A percentile compares a stretch with the other conserved stretches of the same genome.
phyloP scores from a whole-genome alignment of 352 stramenopile species.

The Phytopythium vexans region DNA sequence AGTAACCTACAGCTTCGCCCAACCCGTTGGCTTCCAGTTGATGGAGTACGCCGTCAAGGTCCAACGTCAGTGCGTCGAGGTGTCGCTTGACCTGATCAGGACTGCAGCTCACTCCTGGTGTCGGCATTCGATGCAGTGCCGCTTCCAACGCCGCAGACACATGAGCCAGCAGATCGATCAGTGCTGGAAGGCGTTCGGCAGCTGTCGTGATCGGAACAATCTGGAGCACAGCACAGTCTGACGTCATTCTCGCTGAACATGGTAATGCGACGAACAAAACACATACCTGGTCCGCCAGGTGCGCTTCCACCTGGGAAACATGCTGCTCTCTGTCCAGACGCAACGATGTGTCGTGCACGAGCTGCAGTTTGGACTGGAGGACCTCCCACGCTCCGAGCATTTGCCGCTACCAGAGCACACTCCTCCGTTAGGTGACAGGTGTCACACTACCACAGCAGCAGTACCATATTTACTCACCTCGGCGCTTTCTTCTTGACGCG shows the following conservation, averaged over 20 bases:
- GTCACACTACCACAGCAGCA: not conserved
- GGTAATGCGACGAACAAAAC: not conserved
- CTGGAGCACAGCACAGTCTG: slow-evolving; percentile 3
- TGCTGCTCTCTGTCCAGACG: slow-evolving; percentile 39
- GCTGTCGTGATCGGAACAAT: slow-evolving; percentile 11
- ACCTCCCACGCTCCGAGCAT: slow-evolving; percentile 34
- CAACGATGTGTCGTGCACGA: slow-evolving; percentile 39
- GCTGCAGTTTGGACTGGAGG: slow-evolving; percentile 47
- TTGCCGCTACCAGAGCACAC: slow-evolving; percentile 27
- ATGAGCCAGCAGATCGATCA: slow-evolving; percentile 14
- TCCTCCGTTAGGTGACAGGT: not conserved
- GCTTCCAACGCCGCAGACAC: slow-evolving; percentile 28
- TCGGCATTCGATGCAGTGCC: slow-evolving; percentile 36
- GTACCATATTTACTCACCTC: slow-evolving; percentile 21
- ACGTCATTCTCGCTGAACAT: no score
- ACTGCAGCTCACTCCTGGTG: slow-evolving; percentile 16
- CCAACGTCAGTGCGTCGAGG: slow-evolving; percentile 19
- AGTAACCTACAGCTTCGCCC: slow-evolving; percentile 16
- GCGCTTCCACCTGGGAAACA: slow-evolving; percentile 15
- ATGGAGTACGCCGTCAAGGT: slow-evolving; percentile 25
- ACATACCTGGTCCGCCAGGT: slow-evolving; percentile 27
- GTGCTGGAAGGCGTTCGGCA: slow-evolving; percentile 12
- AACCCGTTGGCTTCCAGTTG: slow-evolving; percentile 20
- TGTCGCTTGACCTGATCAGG: slow-evolving; percentile 27
- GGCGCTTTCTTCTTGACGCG: slow-evolving; percentile 37